Base-by-base conservation (phyloP, 176 grass and related monocot species). In the Puya raimondii region DNA sequence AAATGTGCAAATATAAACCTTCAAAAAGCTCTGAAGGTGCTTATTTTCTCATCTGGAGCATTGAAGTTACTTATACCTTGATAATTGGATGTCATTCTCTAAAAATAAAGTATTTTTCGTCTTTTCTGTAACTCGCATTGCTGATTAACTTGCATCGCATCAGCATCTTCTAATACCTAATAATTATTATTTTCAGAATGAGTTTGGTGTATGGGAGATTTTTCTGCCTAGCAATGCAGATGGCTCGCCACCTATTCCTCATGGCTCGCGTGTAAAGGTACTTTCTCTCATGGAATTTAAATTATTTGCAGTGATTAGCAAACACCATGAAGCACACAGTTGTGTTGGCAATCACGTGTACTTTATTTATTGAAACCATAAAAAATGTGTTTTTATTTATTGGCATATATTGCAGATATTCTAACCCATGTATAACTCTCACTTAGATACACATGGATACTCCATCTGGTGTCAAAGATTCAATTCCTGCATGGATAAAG, bases 401-500 rank as follows among this genome's bases (percentile, higher is more conserved):
- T 18, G 16, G 21, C 8, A 61, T 78, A 70, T 10, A 23, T 79
- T 70, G 25, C 11, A 70, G 61, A 27, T 53, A 64, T 52, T 66
- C 54, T 42, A 27, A 72, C 21, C 50, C 21, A 58, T 50, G n/a
- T 61, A 73, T 64, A 61, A 64, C 53, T 64, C 27, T 22, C 53
- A 70, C 77, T 47, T 64, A 96, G 93, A 84, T 96, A 70, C 86
- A 82, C 72, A 99, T 99, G 95, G 84, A 99, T 71, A 99, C 95
- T 47, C 87, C 90, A 74, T 88, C 84, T 74, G 95, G 95, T 49
- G 69, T 86, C 69, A 99, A 99, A 80, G 95, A 99, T 79, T 99
- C 90, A 1, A 99, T 99, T 88, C 90, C 95, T 70, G 95, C 95
- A 68, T 99, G 95, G 95, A 94, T 91, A 76, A 99, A 84, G 73